Percentiles rank a stretch among this genome's conserved stretches.
Evolutionary conservation across 2,329 filamentous ascomycete genomes (phyloP).

Genomic region (Pseudopithomyces chartarum): DNA sequence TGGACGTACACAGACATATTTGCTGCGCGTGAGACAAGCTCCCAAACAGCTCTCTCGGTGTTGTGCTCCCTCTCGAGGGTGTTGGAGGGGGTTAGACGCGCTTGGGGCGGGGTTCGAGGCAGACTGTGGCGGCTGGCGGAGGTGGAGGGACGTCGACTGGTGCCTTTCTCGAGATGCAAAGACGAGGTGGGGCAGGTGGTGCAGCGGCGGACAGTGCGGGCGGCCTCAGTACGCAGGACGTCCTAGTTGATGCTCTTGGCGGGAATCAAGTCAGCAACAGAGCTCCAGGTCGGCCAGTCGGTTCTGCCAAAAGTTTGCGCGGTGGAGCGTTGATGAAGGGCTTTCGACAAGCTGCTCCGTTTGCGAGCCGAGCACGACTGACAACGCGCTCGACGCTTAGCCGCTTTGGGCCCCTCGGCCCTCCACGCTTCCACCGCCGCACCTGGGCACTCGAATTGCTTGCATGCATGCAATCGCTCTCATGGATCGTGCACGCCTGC

Average conservation of each 20-base stretch:
- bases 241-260: not conserved
- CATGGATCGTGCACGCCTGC: no score
- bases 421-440: no score
- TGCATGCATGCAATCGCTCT: no score
- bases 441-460: no score
- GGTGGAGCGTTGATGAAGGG: not conserved
- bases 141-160: conserved; percentile 25
- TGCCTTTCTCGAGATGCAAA: conserved; percentile 35
- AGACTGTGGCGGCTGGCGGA: conserved; percentile 14
- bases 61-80: conserved; percentile 25
- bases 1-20: conserved; percentile 61
- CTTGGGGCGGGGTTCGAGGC: conserved; percentile 11
- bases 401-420: not conserved
- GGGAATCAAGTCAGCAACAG: not conserved
- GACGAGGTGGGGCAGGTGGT: conserved; percentile 40
- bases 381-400: not conserved
- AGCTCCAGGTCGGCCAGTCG: not conserved
- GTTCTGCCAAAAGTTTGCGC: conserved; percentile 4
- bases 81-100: conserved; percentile 18
- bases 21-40: conserved; percentile 41
- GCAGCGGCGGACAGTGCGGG: conserved; percentile 3
- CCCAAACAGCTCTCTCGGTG: conserved; percentile 33
- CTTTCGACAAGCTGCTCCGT: not conserved
- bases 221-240: not conserved
- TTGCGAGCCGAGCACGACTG: not conserved